Base-by-base conservation (phyloP, 805 yeast genomes). In the Candida yuanshanica region DNA sequence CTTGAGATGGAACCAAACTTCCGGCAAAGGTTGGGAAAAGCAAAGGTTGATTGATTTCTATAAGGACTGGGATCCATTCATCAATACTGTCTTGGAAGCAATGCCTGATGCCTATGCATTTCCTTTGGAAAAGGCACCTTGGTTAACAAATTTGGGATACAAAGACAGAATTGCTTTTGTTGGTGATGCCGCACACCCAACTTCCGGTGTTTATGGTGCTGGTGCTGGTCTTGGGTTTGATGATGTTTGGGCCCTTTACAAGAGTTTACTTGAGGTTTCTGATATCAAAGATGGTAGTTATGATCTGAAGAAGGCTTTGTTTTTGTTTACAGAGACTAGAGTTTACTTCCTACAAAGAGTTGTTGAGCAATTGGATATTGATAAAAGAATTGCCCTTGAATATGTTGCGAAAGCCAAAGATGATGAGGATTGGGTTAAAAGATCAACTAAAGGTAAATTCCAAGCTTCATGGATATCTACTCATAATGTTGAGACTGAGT, bases 141-240 rank as follows among this genome's bases (percentile, higher is more conserved):
- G 49, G 49, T 31, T 43, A 18, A 43, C 39, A 16, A 31, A 46
- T 16, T 31, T 46, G 20, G 29, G 38, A 4, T 7, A 33, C 13
- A 21, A 33, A 5, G 39, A 46, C 36, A 35, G 21, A 13, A 25
- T 46, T 10, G 49, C 45, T 4, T 46, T 46, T 41, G 45, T 46
- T 36, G 49, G 49, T 17, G 49, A 46, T 36, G 45, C 47, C 20
- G 47, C 49, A 4, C 49, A 43, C 31, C 49, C 49, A 36, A 46
- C 49, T n/a, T 46, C 49, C 12, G 49, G 49, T 18, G 43, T 43
- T 4, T 46, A 46, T 33, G 49, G 47, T 36, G 49, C 49, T 14
- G 47, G 49, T 24, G 49, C 49, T 1, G 49, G 43, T 29, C 33
- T 46, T 14, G 49, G 47, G 3, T 46, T 43, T 35, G 49, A 46